A percentile compares a stretch with the other conserved stretches of the same genome.
Conservation (phyloP, 73 alveolate genomes). For the Paramecium sexaurelia region DNA sequence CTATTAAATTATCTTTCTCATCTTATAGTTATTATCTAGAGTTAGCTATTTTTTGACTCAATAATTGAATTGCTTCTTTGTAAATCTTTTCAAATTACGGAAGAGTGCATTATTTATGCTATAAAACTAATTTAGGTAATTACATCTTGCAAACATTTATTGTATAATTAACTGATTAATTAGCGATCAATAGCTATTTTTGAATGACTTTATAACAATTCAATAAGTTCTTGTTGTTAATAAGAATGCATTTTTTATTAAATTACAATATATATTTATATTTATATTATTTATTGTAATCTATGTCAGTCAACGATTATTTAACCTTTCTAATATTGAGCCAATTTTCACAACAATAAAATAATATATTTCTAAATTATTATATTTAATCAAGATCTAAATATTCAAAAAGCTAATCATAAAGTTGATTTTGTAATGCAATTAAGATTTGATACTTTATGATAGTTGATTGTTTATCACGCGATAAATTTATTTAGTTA, state of each 20-base stretch:
- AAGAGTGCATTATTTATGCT: neutral
- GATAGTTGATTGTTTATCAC: neutral
- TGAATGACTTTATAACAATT: neutral
- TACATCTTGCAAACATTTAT: constrained; percentile 7
- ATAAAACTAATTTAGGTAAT: neutral
- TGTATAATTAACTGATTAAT: neutral
- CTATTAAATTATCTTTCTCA: neutral
- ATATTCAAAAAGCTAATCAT: too few relatives aligned
- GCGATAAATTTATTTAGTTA: neutral
- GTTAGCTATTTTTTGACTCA: neutral
- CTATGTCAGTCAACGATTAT: neutral
- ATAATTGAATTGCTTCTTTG: neutral
- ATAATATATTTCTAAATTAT: neutral
- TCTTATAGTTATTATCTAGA: neutral
- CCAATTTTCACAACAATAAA: neutral
- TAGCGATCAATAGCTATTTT: neutral
- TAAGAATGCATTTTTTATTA: constrained; percentile 4
- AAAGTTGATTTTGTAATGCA: too few relatives aligned
- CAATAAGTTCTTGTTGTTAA: constrained; percentile 12
- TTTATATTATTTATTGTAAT: neutral
- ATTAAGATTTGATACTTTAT: too few relatives aligned
- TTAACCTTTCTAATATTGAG: neutral
- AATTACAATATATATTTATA: neutral
- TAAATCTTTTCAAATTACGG: neutral
- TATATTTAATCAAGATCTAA: too few relatives aligned